phyloP scores from a whole-genome alignment of 179 eudicot genomes.

The Heliamphora pulchella region DNA sequence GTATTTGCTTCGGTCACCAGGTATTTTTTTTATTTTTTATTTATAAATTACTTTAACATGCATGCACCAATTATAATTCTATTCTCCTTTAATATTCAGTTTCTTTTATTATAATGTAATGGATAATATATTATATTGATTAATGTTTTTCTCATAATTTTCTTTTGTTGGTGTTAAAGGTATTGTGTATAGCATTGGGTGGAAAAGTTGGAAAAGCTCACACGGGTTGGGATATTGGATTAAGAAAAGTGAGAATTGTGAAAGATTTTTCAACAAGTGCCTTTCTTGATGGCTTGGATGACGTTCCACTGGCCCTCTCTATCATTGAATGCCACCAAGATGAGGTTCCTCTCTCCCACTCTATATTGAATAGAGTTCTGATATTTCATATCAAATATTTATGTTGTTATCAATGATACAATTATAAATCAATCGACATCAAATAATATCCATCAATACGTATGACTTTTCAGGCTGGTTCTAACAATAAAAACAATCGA shows the following conservation, averaged over 20 bases:
- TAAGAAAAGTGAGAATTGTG: conserved; percentile 29
- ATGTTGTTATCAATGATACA: too few species aligned
- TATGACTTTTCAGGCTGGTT: neutral
- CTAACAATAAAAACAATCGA: neutral
- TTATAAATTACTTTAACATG: too few species aligned
- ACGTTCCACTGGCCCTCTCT: conserved; percentile 18
- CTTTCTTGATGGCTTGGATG: conserved; percentile 15
- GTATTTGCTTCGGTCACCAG: conserved; percentile 55
- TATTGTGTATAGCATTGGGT: conserved; percentile 45
- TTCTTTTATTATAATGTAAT: neutral
- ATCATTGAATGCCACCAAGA: conserved; percentile 52
- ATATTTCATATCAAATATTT: too few species aligned
- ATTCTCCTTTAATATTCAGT: neutral
- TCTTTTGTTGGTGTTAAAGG: conserved; percentile 13
- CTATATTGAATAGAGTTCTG: too few species aligned
- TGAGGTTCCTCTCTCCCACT: conserved; percentile 21
- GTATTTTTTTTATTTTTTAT: too few species aligned
- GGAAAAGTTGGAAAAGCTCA: conserved; percentile 42
- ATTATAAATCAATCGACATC: too few species aligned
- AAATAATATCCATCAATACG: neutral
- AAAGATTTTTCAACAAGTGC: conserved; percentile 19
- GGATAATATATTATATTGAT: neutral
- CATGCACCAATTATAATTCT: too few species aligned
- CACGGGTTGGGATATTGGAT: conserved; percentile 45
- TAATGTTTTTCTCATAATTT: neutral